Base-by-base conservation (phyloP, 352 stramenopile species). In the Pythium vanterpoolii region DNA sequence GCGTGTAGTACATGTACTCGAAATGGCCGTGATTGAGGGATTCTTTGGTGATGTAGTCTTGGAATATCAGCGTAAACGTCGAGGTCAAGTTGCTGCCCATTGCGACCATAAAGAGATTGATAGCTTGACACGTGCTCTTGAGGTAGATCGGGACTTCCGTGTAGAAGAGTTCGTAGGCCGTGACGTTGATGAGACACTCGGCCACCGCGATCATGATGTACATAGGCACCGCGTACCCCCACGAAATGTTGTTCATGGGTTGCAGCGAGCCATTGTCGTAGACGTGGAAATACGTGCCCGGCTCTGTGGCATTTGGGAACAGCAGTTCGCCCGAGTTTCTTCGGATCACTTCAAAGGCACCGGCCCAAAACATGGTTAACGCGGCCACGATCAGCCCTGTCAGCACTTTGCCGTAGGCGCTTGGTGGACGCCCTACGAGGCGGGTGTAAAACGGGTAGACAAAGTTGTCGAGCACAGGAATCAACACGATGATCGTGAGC, bases 1-100 rank as follows among this genome's bases (percentile, higher is more conserved):
- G 73, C 27, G 82, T 87, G 73, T 82, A 95, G 71, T 87, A 95
- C 86, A 95, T 95, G 79, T 93, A 93, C 80, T 95, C 86, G 62
- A 95, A 89, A 52, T 95, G 71, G 38, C 83, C 83, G 27, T 89
- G 53, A 59, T 95, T 91, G 31, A 95, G 73, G 48, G 86, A 65
- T 26, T 89, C 38, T n/a, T 90, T 36, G 23, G 70, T 69, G 57
- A 93, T 90, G 54, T 77, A 88, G 46, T 80, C 58, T 27, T 90
- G 78, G 63, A 95, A 95, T 1, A 93, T 67, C 27, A 95, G 71
- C 52, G 86, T 95, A 68, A 95, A 95, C 27, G 82, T 93, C 31
- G 86, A 95, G 40, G 83, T 95, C 48, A 93, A 63, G 72, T 93
- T 93, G 70, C 81, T 92, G 27, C 86, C 86, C 80, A 95, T 95